Percentiles rank a stretch among this genome's conserved stretches.
phyloP scores from a whole-genome alignment of 768 basidiomycete genomes.

The Russula vinacea region DNA sequence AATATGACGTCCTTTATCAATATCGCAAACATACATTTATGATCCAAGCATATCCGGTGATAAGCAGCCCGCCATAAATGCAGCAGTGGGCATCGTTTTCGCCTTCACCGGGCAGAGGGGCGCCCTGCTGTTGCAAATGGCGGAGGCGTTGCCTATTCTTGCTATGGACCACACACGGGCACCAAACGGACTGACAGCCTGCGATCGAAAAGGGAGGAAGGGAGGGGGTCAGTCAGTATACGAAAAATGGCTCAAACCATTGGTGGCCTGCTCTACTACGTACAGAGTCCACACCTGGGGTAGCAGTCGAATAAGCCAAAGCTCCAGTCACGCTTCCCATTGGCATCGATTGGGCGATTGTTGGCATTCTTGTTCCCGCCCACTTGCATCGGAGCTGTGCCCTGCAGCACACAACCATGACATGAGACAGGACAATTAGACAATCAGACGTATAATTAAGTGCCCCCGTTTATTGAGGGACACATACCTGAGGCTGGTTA shows the following conservation, averaged over 20 bases:
- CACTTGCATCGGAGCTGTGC: background rate
- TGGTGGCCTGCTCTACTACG: background rate
- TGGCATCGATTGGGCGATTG: slow-evolving; percentile 30
- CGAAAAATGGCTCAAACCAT: background rate
- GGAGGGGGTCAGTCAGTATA: slow-evolving; percentile 10
- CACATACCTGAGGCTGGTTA: slow-evolving; percentile 2
- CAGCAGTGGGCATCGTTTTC: slow-evolving; percentile 41
- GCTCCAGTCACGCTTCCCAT: slow-evolving; percentile 39
- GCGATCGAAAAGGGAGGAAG: background rate
- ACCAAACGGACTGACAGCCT: slow-evolving; percentile 41
- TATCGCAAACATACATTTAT: slow-evolving; percentile 37
- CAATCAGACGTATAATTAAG: too few relatives aligned
- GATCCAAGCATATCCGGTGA: slow-evolving; percentile 37
- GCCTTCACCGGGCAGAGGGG: slow-evolving; percentile 40
- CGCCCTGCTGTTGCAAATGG: slow-evolving; percentile 38
- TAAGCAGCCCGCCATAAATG: slow-evolving; percentile 37
- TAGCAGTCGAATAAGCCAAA: slow-evolving; percentile 34
- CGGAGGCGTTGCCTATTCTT: slow-evolving; percentile 43
- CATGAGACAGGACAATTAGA: too few relatives aligned
- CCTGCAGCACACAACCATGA: background rate
- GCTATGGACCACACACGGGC: slow-evolving; percentile 44
- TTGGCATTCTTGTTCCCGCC: slow-evolving; percentile 31
- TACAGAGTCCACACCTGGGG: background rate
- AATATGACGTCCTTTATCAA: too few relatives aligned
- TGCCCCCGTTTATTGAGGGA: too few relatives aligned